phyloP scores from a whole-genome alignment of 148 eudicot species.

The Silene uniflora region DNA sequence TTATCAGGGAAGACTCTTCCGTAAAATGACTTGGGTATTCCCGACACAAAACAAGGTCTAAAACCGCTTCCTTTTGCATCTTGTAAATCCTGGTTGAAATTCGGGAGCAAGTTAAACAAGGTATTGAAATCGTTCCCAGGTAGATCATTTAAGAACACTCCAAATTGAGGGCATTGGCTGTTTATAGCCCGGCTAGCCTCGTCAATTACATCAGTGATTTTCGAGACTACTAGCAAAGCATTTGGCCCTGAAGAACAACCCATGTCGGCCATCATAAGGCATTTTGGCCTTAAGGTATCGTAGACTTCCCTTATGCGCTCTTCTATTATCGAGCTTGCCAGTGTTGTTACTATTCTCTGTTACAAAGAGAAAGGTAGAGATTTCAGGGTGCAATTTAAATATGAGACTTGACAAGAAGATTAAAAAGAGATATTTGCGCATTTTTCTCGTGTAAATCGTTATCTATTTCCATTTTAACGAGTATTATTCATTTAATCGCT shows the following conservation, averaged over 20 bases:
- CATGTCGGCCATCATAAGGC: conserved; percentile 46
- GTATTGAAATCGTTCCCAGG: conserved; percentile 48
- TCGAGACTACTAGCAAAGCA: conserved; percentile 26
- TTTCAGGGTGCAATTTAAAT: too few species aligned
- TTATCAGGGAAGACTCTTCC: conserved; percentile 48
- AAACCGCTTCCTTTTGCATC: conserved; percentile 16
- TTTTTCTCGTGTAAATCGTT: too few species aligned
- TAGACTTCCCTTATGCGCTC: conserved; percentile 24
- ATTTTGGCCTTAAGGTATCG: conserved; percentile 19
- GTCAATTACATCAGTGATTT: conserved; percentile 27
- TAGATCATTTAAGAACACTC: conserved; percentile 54
- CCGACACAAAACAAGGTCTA: conserved; percentile 39
- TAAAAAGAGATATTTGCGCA: too few species aligned
- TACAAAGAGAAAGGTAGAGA: not conserved
- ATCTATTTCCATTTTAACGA: too few species aligned
- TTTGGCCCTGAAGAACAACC: conserved; percentile 75
- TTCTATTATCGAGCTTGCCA: conserved; percentile 17
- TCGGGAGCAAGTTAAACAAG: conserved; percentile 28
- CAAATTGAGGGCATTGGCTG: conserved; percentile 32
- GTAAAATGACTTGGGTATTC: conserved; percentile 66
- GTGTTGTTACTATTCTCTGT: conserved; percentile 21
- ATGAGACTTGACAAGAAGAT: too few species aligned
- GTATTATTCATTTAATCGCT: too few species aligned
- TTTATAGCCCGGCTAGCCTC: conserved; percentile 14
- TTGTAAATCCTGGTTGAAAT: conserved; percentile 14